Evolutionary conservation across 805 yeast species (phyloP).

Genomic region (Pichia nanzhaoensis): DNA sequence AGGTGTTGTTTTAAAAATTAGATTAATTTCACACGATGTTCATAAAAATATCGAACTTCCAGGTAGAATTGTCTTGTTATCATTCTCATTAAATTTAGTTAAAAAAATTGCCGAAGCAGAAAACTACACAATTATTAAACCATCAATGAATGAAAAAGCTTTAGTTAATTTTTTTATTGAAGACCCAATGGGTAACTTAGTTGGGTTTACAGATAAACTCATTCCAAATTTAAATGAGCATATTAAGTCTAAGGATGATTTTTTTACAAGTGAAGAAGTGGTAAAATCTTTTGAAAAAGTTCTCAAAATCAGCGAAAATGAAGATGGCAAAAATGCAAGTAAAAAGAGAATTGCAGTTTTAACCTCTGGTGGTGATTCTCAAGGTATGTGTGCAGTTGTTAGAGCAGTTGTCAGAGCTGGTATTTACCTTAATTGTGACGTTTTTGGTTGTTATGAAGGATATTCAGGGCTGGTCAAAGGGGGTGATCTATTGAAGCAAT

Average conservation of each 20-base stretch:
- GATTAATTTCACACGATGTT: conserved; percentile 35
- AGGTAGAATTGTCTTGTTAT: conserved; percentile 35
- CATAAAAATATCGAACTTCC: conserved; percentile 29
- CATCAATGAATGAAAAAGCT: conserved; percentile 9
- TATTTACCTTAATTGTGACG: conserved; percentile 80
- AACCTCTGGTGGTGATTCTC: conserved; percentile 99
- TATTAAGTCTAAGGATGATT: conserved; percentile 8
- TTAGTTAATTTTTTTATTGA: conserved; percentile 30
- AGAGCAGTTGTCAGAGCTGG: conserved; percentile 94
- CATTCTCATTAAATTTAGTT: conserved; percentile 31
- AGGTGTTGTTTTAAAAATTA: conserved; percentile 43
- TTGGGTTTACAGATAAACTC: conserved; percentile 47
- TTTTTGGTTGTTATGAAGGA: conserved; percentile 89
- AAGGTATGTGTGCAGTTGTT: conserved; percentile 96
- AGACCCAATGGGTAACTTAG: conserved; percentile 61
- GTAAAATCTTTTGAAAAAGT: conserved; percentile 1
- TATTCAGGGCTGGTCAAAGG: conserved; percentile 90
- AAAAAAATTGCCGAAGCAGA: conserved; percentile 18
- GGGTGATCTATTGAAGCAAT: conserved; percentile 64
- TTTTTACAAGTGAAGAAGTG: conserved; percentile 9
- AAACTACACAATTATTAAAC: conserved; percentile 15
- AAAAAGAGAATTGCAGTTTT: conserved; percentile 67
- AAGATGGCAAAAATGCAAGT: background rate
- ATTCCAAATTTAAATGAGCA: conserved; percentile 10
- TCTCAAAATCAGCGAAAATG: background rate